Evolutionary conservation across 192 early-diverging fungal species (phyloP).

Genomic region (Umbelopsis sp.): DNA sequence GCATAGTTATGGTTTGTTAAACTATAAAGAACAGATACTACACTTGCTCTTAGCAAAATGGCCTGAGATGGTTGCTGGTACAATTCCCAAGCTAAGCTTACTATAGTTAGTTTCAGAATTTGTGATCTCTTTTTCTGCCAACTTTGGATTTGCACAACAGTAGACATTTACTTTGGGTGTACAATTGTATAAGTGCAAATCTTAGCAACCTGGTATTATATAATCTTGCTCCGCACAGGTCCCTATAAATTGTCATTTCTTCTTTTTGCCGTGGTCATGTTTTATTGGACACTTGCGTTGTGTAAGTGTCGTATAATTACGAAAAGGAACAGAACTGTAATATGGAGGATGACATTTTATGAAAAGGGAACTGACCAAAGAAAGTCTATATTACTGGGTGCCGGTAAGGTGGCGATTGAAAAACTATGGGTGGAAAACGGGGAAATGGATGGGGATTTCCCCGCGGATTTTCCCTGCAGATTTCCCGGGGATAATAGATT

Average conservation of each 20-base stretch:
- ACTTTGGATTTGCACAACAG: constrained; percentile 17
- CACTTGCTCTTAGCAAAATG: constrained; percentile 88
- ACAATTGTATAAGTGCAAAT: constrained; percentile 3
- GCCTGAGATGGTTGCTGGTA: constrained; percentile 65
- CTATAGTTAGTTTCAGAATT: constrained; percentile 11
- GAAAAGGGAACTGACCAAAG: constrained; percentile 7
- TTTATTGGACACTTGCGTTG: not conserved
- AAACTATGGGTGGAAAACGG: not conserved
- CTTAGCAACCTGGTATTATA: constrained; percentile 1
- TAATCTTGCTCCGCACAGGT: not conserved
- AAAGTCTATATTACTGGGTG: not conserved
- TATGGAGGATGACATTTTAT: not conserved
- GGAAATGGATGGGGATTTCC: too few species aligned
- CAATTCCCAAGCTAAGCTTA: constrained; percentile 2
- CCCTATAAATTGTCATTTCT: constrained; percentile 1
- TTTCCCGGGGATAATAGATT: too few species aligned
- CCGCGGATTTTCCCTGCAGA: too few species aligned
- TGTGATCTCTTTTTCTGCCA: not conserved
- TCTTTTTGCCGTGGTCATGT: not conserved
- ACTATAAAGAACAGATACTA: constrained; percentile 89
- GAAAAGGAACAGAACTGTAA: constrained; percentile 5
- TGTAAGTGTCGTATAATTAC: constrained; percentile 1
- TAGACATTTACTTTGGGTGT: constrained; percentile 11
- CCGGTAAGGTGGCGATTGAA: not conserved
- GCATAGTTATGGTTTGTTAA: constrained; percentile 58